These are phyloP conservation scores for Brassica napus DNA, from an alignment of 345 rosid species.

Conservation along the genomic window DNA sequence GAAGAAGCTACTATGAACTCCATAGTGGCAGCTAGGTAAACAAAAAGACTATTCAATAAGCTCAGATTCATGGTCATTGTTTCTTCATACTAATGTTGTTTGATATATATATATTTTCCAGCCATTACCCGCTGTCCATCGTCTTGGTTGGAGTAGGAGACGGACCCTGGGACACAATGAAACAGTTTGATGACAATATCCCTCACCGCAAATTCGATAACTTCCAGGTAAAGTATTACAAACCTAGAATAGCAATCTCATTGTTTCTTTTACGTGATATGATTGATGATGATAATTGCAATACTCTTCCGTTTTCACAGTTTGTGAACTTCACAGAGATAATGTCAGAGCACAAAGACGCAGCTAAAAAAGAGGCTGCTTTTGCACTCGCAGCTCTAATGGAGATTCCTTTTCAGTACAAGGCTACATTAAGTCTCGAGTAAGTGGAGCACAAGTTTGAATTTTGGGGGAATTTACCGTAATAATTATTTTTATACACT, in stretches of 20 bases:
- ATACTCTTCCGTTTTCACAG: slow-evolving; percentile 39
- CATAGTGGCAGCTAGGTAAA: slow-evolving; percentile 89
- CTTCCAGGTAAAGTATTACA: slow-evolving; percentile 63
- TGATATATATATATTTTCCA: slow-evolving; percentile 26
- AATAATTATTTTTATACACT: no score
- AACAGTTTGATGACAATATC: slow-evolving; percentile 85
- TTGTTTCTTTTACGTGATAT: neutral
- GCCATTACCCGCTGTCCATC: slow-evolving; percentile 83
- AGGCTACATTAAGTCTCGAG: slow-evolving; percentile 66
- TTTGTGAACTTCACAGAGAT: slow-evolving; percentile 89
- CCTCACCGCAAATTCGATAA: slow-evolving; percentile 89
- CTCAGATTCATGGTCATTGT: neutral
- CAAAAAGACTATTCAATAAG: neutral
- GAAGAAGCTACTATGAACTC: slow-evolving; percentile 85
- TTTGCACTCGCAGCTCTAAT: slow-evolving; percentile 96
- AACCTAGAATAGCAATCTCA: neutral
- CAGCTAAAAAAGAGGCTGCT: slow-evolving; percentile 73
- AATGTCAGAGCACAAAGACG: slow-evolving; percentile 66
- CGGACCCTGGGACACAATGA: slow-evolving; percentile 97
- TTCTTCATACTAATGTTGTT: neutral
- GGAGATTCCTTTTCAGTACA: slow-evolving; percentile 92
- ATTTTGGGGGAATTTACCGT: neutral
- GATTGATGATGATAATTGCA: neutral
- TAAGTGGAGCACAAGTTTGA: slow-evolving; percentile 40
- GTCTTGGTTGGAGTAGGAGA: slow-evolving; percentile 95